Percentiles rank a stretch among this genome's conserved stretches.
Conservation (phyloP, 345 rosid species). For the Camelina laxa region DNA sequence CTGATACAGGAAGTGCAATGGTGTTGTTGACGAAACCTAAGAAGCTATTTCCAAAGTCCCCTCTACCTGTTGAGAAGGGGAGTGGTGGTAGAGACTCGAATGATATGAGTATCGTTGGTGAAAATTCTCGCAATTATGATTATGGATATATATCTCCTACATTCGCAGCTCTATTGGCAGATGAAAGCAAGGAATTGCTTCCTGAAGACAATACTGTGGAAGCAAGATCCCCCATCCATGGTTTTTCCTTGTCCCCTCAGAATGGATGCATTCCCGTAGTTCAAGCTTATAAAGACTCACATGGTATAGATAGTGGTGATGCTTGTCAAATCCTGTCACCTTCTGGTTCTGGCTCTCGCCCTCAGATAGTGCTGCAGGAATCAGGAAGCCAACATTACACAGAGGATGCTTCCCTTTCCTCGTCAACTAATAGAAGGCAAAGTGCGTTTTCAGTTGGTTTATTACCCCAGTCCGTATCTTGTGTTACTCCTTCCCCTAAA, state of each 20-base stretch:
- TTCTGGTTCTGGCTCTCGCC: conserved; percentile 44
- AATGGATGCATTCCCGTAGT: conserved; percentile 28
- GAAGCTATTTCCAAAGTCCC: conserved; percentile 49
- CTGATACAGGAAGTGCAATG: conserved; percentile 68
- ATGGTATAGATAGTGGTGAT: conserved; percentile 35
- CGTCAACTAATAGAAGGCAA: conserved; percentile 44
- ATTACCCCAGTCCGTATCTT: conserved; percentile 41
- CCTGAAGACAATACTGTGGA: conserved; percentile 38
- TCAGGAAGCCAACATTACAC: conserved; percentile 41
- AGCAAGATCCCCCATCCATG: conserved; percentile 40
- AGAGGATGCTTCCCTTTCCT: conserved; percentile 48
- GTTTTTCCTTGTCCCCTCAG: conserved; percentile 34
- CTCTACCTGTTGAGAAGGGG: conserved; percentile 44
- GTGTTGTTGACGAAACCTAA: conserved; percentile 55
- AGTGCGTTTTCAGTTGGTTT: conserved; percentile 43
- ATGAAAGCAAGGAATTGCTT: conserved; percentile 51
- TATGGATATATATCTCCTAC: conserved; percentile 73
- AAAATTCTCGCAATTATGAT: conserved; percentile 58
- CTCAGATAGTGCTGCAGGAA: conserved; percentile 44
- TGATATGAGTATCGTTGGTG: conserved; percentile 91
- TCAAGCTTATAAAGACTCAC: conserved; percentile 30
- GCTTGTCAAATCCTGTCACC: conserved; percentile 39
- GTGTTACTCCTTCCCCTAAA: conserved; percentile 69
- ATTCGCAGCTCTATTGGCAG: conserved; percentile 71
- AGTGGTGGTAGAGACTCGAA: conserved; percentile 77